These are phyloP conservation scores for Microstegium vimineum DNA, from an alignment of 176 grass and related monocot species.

Conservation along the genomic window DNA sequence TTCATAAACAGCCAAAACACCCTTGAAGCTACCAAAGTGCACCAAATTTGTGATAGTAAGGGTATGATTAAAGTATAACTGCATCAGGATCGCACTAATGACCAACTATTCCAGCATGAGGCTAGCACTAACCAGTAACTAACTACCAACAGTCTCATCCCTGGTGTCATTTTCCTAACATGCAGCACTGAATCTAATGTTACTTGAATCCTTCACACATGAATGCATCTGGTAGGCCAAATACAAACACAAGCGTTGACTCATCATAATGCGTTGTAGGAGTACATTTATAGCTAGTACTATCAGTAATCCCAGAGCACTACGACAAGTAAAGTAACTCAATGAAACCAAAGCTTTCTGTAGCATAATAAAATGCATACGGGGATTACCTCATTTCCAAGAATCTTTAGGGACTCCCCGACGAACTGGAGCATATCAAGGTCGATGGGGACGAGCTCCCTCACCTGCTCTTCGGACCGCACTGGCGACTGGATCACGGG, in stretches of 20 bases:
- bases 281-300: background rate
- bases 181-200: background rate
- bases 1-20: background rate
- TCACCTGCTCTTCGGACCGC: slow-evolving; percentile 60
- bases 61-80: background rate
- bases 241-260: background rate
- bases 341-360: too few species aligned
- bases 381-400: slow-evolving; percentile 69
- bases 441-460: slow-evolving; percentile 65
- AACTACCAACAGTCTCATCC: background rate
- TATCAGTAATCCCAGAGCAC: background rate
- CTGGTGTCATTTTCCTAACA: slow-evolving; percentile 4
- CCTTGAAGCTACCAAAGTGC: background rate
- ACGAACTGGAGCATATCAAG: slow-evolving; percentile 87
- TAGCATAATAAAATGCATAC: slow-evolving; percentile 7
- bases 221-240: background rate
- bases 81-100: background rate
- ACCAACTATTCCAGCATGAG: background rate
- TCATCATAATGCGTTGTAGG: background rate
- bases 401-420: slow-evolving; percentile 82
- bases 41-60: background rate
- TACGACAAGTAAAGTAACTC: background rate
- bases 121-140: background rate
- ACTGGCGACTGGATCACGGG: slow-evolving; percentile 77
- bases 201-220: background rate